Percentiles rank a stretch among this genome's conserved stretches.
Evolutionary conservation across 805 yeast species (phyloP).

Genomic region (Candida nemodendra): DNA sequence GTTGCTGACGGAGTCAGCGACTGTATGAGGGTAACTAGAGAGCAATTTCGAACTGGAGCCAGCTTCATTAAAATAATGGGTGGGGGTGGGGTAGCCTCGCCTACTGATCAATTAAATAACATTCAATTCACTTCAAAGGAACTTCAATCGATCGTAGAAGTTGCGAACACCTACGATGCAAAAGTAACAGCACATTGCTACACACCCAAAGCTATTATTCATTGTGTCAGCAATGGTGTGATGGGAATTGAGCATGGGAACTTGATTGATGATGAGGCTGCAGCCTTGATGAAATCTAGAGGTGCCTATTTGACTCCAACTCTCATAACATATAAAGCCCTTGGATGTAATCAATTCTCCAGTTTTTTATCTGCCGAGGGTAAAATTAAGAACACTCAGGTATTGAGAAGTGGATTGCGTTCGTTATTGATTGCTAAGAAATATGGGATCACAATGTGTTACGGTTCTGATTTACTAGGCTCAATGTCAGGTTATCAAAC

Average conservation of each 20-base stretch:
- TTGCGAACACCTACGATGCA: conserved; percentile 27
- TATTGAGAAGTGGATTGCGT: conserved; percentile 24
- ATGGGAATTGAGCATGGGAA: conserved; percentile 33
- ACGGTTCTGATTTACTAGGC: conserved; percentile 30
- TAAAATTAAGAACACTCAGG: conserved; percentile 20
- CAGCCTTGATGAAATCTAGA: conserved; percentile 25
- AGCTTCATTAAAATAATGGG: conserved; percentile 31
- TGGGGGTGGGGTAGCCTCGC: conserved; percentile 33
- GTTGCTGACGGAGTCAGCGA: conserved; percentile 30
- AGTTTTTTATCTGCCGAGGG: conserved; percentile 20
- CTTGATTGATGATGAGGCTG: conserved; percentile 27
- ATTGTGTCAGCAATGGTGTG: conserved; percentile 27
- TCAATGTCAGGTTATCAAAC: conserved; percentile 28
- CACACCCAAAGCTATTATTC: conserved; percentile 25
- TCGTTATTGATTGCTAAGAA: conserved; percentile 23
- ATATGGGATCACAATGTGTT: conserved; percentile 25
- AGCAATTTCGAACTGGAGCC: conserved; percentile 28
- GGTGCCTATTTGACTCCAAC: conserved; percentile 29
- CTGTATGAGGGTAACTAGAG: conserved; percentile 27
- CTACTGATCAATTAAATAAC: conserved; percentile 27
- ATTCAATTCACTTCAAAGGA: conserved; percentile 28
- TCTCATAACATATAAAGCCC: conserved; percentile 28
- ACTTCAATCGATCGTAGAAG: conserved; percentile 26
- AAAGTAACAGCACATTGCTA: conserved; percentile 32
- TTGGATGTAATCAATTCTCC: conserved; percentile 28